Percentiles rank a stretch among this genome's conserved stretches.
Evolutionary conservation across 768 basidiomycete species (phyloP).

Genomic region (Hericium coralloides): DNA sequence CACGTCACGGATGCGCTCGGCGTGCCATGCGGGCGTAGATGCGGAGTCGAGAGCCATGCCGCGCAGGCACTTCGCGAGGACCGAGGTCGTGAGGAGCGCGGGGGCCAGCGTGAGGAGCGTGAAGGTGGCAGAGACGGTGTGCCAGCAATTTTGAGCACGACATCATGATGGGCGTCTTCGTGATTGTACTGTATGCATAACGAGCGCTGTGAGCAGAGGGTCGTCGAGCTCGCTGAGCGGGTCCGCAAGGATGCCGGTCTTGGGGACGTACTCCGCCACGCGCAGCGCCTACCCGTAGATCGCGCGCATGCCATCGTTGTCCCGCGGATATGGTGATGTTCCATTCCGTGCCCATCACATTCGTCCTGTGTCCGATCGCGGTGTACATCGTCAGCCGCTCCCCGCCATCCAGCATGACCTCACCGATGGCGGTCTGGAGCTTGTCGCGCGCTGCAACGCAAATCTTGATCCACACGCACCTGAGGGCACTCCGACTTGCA

Average conservation of each 20-base stretch:
- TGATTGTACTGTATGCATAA: too few species aligned
- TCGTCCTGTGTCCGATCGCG: slow-evolving; percentile 97
- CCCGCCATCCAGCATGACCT: slow-evolving; percentile 10
- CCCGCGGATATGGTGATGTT: slow-evolving; percentile 93
- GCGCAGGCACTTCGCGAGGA: too few species aligned
- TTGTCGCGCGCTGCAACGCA: slow-evolving; percentile 99
- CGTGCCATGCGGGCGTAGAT: too few species aligned
- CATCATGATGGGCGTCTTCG: too few species aligned
- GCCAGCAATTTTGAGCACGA: too few species aligned
- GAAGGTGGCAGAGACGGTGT: too few species aligned
- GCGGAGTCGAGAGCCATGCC: too few species aligned
- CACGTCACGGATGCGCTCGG: too few species aligned
- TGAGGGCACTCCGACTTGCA: slow-evolving; percentile 99
- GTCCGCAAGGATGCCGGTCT: slow-evolving; percentile 48
- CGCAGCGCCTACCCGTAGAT: slow-evolving; percentile 74
- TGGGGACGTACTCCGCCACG: slow-evolving; percentile 88
- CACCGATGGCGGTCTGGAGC: slow-evolving; percentile 91
- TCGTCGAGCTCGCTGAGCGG: slow-evolving; percentile 21
- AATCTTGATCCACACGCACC: slow-evolving; percentile 92
- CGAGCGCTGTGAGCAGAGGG: too few species aligned
- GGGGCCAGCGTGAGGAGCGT: too few species aligned
- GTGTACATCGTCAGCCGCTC: not conserved
- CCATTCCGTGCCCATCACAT: slow-evolving; percentile 80
- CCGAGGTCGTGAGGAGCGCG: too few species aligned
- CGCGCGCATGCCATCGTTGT: slow-evolving; percentile 45